Base-by-base conservation (phyloP, 148 eudicot species). In the Selenicereus undatus region DNA sequence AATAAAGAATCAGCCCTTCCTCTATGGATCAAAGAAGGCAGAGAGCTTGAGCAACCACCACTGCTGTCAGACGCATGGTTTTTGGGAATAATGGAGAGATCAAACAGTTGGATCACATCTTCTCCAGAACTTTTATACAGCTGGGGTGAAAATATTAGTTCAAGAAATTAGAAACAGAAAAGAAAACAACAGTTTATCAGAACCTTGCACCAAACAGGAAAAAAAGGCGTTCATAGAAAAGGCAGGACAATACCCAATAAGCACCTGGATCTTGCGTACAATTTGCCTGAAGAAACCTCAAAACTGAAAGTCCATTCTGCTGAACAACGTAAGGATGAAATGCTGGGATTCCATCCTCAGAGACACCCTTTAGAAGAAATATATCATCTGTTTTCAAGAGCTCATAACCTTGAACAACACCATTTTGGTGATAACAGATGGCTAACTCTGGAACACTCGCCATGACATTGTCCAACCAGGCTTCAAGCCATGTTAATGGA, bases 231-330 rank as follows among this genome's bases (percentile, higher is more conserved):
- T 62, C 70, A 81, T 18, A 65, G 54, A 76, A 79, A 75, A 54
- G 78, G 79, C 27, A 48, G 8, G 76, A 75, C 39, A 48, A 60
- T 93, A 96, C 98, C 98, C 98, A 93, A 83, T 96, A 96, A 88
- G 98, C 99, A 84, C 99, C 99, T 56, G 99, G 99, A 82, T 96
- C 99, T 87, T 90, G 97, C 87, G 91, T 89, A 91, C 99, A 96
- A 81, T 96, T 96, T 71, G 90, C 99, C 86, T 96, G 88, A 81
- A 96, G 97, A 84, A 96, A 96, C 78, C 97, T 91, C 81, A 96
- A 85, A 79, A 96, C 99, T 64, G 97, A 91, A 62, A 91, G 93
- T 54, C 99, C 99, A 86, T 96, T 96, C 89, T 96, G 97, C 77
- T 92, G 98, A 84, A 96, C 98, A 79, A 92, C 90, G 75, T 93